phyloP scores from a whole-genome alignment of 2,329 filamentous ascomycete species.

The Colletotrichum eleusines region DNA sequence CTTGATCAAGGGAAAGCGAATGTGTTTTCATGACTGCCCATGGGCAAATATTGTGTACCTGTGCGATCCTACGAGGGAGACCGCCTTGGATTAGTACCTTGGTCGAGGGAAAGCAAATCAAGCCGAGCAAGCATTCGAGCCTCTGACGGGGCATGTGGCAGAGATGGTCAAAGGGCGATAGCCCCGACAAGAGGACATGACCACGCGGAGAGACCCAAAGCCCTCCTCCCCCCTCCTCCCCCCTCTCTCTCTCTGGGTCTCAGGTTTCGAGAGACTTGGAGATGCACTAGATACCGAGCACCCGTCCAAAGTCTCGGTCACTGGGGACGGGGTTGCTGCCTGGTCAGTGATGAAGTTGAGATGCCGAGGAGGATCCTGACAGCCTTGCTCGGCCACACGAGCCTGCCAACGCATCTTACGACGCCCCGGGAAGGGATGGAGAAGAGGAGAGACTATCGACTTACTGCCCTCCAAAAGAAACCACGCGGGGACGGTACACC shows the following conservation, averaged over 20 bases:
- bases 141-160: conserved; percentile 17
- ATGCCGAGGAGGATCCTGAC: conserved; percentile 31
- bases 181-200: conserved; percentile 19
- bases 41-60: too few relatives aligned
- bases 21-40: too few relatives aligned
- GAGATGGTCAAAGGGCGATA: conserved; percentile 18
- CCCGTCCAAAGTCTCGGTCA: conserved; percentile 16
- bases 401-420: not conserved
- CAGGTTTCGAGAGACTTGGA: not conserved
- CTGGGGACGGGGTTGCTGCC: conserved; percentile 19
- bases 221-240: conserved; percentile 8
- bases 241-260: not conserved
- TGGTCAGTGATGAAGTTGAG: conserved; percentile 19
- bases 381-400: conserved; percentile 30
- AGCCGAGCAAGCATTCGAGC: not conserved
- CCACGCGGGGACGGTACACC: not conserved
- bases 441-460: not conserved
- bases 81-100: too few relatives aligned
- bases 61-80: too few relatives aligned
- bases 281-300: not conserved
- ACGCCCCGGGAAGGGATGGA: not conserved
- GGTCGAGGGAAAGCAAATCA: not conserved
- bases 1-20: not conserved
- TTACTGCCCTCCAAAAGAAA: not conserved
- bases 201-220: conserved; percentile 12